Conservation (phyloP, 371 early-diverging fungal genomes). For the Smittium culicis region DNA sequence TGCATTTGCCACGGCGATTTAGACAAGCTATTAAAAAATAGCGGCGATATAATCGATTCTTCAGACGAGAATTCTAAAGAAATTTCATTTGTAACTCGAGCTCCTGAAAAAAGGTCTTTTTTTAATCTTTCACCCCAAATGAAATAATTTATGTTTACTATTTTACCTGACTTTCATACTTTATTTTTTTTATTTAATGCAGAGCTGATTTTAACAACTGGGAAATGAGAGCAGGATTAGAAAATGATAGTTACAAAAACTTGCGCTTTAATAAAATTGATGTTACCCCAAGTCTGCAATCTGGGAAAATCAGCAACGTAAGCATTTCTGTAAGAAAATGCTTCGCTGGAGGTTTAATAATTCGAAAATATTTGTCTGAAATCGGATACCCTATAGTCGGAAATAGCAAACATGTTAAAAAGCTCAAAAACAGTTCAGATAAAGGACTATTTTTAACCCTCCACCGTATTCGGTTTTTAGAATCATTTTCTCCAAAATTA, state of each 20-base stretch:
- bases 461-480: slow-evolving; percentile 31
- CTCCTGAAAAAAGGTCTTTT: too few species aligned
- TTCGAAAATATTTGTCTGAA: slow-evolving; percentile 21
- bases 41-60: too few species aligned
- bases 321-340: slow-evolving; percentile 7
- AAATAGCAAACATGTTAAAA: slow-evolving; percentile 38
- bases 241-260: background rate
- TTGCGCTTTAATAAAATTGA: background rate
- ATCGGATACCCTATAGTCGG: slow-evolving; percentile 45
- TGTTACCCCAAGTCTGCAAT: slow-evolving; percentile 13
- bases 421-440: slow-evolving; percentile 41
- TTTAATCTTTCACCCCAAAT: too few species aligned
- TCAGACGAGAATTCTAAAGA: too few species aligned
- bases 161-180: too few species aligned
- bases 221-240: background rate
- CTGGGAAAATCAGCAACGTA: slow-evolving; percentile 18
- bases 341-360: slow-evolving; percentile 17
- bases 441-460: slow-evolving; percentile 48
- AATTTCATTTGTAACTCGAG: too few species aligned
- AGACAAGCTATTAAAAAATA: background rate
- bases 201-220: background rate
- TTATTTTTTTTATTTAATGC: too few species aligned
- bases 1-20: background rate
- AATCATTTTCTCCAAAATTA: slow-evolving; percentile 35
- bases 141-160: too few species aligned